Percentiles rank a stretch among this genome's conserved stretches.
These are phyloP conservation scores for Trametes punicea DNA, from an alignment of 768 basidiomycete genomes.

Conservation along the genomic window DNA sequence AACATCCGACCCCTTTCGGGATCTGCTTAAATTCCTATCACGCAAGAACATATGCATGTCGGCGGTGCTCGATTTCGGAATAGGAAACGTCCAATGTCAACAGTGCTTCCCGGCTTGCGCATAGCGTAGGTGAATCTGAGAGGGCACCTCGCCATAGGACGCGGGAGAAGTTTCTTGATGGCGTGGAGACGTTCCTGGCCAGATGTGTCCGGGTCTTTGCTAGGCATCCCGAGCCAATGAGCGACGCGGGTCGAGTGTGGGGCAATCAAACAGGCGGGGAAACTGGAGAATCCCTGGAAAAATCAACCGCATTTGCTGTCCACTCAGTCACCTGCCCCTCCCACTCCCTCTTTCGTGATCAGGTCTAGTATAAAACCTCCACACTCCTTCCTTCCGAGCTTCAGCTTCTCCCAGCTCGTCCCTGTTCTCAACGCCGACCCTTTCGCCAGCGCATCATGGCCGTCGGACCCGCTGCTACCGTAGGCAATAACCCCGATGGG, in stretches of 20 bases:
- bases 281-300: conserved; percentile 25
- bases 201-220: conserved; percentile 10
- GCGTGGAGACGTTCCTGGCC: conserved; percentile 17
- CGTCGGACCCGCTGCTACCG: conserved; percentile 44
- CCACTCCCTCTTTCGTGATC: conserved; percentile 8
- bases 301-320: conserved; percentile 9
- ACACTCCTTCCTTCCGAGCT: conserved; percentile 17
- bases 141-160: neutral
- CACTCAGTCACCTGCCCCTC: conserved; percentile 15
- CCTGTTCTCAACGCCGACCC: conserved; percentile 13
- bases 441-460: conserved; percentile 44
- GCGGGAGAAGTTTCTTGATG: neutral
- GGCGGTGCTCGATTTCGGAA: neutral
- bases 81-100: neutral
- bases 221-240: conserved; percentile 13
- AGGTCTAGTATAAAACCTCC: conserved; percentile 20
- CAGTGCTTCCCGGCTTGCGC: neutral
- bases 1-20: neutral
- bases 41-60: neutral
- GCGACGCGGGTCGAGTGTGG: conserved; percentile 14
- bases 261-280: conserved; percentile 21
- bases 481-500: conserved; percentile 31
- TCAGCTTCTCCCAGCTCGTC: conserved; percentile 27
- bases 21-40: conserved; percentile 9
- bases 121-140: neutral